Conservation (phyloP, 495 filamentous ascomycete species). For the Aspergillus leporis region DNA sequence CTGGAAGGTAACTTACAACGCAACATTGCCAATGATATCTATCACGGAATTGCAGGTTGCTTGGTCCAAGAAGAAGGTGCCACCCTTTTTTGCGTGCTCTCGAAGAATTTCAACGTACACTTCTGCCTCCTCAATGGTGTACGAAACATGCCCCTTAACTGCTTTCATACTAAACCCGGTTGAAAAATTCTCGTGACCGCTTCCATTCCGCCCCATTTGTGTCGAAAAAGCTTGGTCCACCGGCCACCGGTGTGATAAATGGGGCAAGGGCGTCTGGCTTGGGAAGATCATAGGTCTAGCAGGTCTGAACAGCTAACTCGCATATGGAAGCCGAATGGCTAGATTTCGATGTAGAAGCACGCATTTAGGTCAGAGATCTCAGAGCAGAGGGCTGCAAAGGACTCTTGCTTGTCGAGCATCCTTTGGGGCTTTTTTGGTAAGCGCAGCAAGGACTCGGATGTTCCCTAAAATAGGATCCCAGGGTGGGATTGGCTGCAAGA, state of each 20-base stretch:
- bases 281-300: conserved; percentile 6
- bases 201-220: conserved; percentile 1
- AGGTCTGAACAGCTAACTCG: background rate
- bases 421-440: background rate
- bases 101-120: background rate
- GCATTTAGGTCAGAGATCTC: background rate
- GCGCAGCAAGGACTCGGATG: background rate
- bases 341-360: conserved; percentile 8
- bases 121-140: conserved; percentile 3
- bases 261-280: background rate
- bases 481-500: background rate
- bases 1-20: background rate
- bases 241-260: conserved; percentile 12
- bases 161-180: background rate
- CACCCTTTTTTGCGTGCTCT: background rate
- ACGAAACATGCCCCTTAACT: background rate
- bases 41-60: conserved; percentile 1
- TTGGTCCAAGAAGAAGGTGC: background rate
- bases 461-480: conserved; percentile 2
- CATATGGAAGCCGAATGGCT: conserved; percentile 1
- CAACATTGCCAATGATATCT: conserved; percentile 9
- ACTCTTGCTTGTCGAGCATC: background rate
- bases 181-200: background rate
- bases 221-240: conserved; percentile 2
- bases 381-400: background rate